Base-by-base conservation (phyloP, 768 basidiomycete species). In the Megacollybia marginata region DNA sequence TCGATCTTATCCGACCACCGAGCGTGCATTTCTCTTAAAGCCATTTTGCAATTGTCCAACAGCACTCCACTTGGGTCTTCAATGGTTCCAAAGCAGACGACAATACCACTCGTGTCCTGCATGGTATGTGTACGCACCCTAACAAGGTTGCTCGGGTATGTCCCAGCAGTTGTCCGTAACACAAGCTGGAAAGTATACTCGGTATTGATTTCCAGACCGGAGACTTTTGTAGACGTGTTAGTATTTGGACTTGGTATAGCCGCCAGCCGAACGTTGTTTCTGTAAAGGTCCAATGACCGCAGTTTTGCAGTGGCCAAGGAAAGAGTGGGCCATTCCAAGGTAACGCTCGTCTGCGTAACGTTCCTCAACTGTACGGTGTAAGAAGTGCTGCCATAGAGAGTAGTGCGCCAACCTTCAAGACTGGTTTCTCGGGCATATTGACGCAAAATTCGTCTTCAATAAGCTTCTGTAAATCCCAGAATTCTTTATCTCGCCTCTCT, bases 151-250 rank as follows among this genome's bases (percentile, higher is more conserved):
- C 92, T 94, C 0, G 86, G 83, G 69, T 76, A 93, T 0, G 87
- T 90, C 2, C 96, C 96, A 3, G 93, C 92, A 0, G 91, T 87
- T 0, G 96, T 98, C 48, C 85, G 89, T 46, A 98, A 73, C 46
- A 98, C 77, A 53, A 98, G 82, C 61, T 98, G 95, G 79, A 99
- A 97, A 35, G 84, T 77, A 67, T 97, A 98, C 55, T 91, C 87
- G 9, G 89, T 83, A 61, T 83, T 79, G 55, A 90, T 73, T 38
- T 88, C 83, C 46, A 92, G 80, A 5, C 87, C 83, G 10, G 90
- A 90, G 16, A 92, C 70, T 63, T 92, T 92, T 32, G 88, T 92
- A 15, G 90, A 90, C 6, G 88, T 92, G 67, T 94, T 95, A 40
- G 75, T 83, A 47, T 76, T 64, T 1, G 92, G 85, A 6, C 85